Evolutionary conservation across 2,329 filamentous ascomycete species (phyloP).

Genomic region (Lachnellula cervina): DNA sequence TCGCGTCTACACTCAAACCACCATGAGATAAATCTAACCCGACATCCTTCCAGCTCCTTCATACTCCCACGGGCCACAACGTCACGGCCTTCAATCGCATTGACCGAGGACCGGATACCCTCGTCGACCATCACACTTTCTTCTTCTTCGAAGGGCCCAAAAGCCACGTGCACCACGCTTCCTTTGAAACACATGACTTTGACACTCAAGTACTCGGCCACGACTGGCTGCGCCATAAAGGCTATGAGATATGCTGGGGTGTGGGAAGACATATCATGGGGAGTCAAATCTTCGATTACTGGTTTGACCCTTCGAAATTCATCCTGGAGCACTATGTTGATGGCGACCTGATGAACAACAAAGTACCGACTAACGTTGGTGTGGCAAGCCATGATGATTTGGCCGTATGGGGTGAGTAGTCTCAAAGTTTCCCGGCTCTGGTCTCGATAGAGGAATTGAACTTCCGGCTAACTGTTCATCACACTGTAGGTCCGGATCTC

Average conservation of each 20-base stretch:
- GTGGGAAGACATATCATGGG: conserved; percentile 66
- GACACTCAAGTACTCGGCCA: conserved; percentile 67
- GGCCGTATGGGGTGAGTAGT: conserved; percentile 28
- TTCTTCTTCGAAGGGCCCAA: conserved; percentile 39
- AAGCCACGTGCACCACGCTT: conserved; percentile 52
- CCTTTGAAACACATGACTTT: conserved; percentile 67
- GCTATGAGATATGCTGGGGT: conserved; percentile 64
- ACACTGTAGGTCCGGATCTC: no score
- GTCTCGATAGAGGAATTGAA: no score
- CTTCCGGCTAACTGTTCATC: no score
- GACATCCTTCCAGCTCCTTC: conserved; percentile 11
- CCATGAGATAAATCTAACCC: no score
- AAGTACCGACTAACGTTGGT: conserved; percentile 18
- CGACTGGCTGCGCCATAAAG: conserved; percentile 59
- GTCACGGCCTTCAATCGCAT: conserved; percentile 49
- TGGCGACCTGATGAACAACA: conserved; percentile 58
- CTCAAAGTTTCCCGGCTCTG: no score
- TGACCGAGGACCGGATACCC: conserved; percentile 42
- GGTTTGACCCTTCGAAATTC: conserved; percentile 53
- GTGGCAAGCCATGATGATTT: conserved; percentile 16
- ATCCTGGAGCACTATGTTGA: conserved; percentile 69
- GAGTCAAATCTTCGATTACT: conserved; percentile 69
- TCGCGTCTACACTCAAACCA: no score
- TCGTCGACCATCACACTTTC: conserved; percentile 51
- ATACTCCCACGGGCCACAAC: conserved; percentile 27